Conservation (phyloP, 805 yeast genomes). For the Metschnikowia kunwiensis region DNA sequence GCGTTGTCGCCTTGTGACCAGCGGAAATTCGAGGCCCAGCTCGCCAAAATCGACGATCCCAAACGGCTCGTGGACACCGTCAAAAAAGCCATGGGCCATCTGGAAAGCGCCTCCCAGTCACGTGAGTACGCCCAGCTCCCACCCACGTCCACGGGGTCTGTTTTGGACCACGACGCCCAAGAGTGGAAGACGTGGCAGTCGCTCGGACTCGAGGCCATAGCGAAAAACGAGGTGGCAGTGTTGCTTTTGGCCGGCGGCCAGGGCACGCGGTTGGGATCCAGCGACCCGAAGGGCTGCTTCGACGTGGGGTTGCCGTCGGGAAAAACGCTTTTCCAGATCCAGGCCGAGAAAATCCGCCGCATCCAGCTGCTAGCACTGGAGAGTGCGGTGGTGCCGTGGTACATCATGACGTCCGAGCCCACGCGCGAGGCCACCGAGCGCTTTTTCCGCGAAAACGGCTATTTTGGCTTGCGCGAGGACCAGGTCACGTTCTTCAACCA, state of each 20-base stretch:
- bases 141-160: constrained; percentile 40
- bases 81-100: constrained; percentile 44
- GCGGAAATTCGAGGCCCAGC: constrained; percentile 37
- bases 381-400: constrained; percentile 60
- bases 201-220: constrained; percentile 66
- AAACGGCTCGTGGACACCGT: constrained; percentile 39
- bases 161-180: constrained; percentile 40
- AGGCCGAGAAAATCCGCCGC: constrained; percentile 76
- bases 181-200: constrained; percentile 37
- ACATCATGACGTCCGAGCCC: constrained; percentile 92
- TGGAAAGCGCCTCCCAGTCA: constrained; percentile 18
- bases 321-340: constrained; percentile 85
- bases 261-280: constrained; percentile 91
- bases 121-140: constrained; percentile 51
- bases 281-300: constrained; percentile 91
- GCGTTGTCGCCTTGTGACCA: constrained; percentile 33
- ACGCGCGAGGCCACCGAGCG: constrained; percentile 72
- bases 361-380: constrained; percentile 54
- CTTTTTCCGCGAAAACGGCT: constrained; percentile 58
- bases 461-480: constrained; percentile 62
- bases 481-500: constrained; percentile 86
- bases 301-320: constrained; percentile 81
- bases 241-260: constrained; percentile 98
- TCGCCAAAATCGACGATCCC: constrained; percentile 43
- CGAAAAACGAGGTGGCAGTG: constrained; percentile 76